Percentiles rank a stretch among this genome's conserved stretches.
These are phyloP conservation scores for Meyerozyma carpophila DNA, from an alignment of 1,139 yeast species.

Conservation along the genomic window DNA sequence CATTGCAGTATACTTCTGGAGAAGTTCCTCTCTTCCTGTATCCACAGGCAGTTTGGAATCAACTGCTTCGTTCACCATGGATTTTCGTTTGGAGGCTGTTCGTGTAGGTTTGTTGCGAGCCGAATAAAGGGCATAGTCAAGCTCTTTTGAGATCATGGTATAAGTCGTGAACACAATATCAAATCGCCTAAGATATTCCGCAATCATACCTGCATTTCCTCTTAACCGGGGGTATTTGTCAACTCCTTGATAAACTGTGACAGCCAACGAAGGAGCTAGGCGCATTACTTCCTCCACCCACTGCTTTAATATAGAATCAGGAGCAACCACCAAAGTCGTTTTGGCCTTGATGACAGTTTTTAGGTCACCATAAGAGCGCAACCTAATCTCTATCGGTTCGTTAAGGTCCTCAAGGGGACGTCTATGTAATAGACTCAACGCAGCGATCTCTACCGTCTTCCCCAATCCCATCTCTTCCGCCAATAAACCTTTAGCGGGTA, in stretches of 20 bases:
- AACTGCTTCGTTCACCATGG: slow-evolving; percentile 8
- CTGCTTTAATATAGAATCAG: slow-evolving; percentile 74
- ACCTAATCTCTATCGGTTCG: slow-evolving; percentile 29
- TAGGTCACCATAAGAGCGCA: slow-evolving; percentile 27
- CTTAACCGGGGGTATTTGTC: slow-evolving; percentile 39
- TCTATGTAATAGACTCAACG: slow-evolving; percentile 57
- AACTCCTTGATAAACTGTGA: slow-evolving; percentile 62
- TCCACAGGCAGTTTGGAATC: background rate
- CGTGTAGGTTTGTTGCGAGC: slow-evolving; percentile 56
- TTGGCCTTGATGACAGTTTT: slow-evolving; percentile 50
- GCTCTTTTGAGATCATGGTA: slow-evolving; percentile 59
- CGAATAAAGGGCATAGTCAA: slow-evolving; percentile 75
- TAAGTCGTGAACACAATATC: slow-evolving; percentile 88
- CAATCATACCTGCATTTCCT: slow-evolving; percentile 37
- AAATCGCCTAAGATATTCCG: slow-evolving; percentile 44
- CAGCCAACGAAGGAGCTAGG: slow-evolving; percentile 53
- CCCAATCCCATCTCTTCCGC: slow-evolving; percentile 98
- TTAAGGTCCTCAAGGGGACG: slow-evolving; percentile 42
- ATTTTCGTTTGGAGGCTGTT: slow-evolving; percentile 16
- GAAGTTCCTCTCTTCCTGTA: background rate
- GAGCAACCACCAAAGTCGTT: slow-evolving; percentile 80
- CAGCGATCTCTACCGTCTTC: slow-evolving; percentile 78
- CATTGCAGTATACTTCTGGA: slow-evolving; percentile 18
- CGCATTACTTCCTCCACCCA: slow-evolving; percentile 72
- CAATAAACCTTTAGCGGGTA: slow-evolving; percentile 62